Evolutionary conservation across 164 flowering plant species (phyloP).

Genomic region (Buxus sempervirens): DNA sequence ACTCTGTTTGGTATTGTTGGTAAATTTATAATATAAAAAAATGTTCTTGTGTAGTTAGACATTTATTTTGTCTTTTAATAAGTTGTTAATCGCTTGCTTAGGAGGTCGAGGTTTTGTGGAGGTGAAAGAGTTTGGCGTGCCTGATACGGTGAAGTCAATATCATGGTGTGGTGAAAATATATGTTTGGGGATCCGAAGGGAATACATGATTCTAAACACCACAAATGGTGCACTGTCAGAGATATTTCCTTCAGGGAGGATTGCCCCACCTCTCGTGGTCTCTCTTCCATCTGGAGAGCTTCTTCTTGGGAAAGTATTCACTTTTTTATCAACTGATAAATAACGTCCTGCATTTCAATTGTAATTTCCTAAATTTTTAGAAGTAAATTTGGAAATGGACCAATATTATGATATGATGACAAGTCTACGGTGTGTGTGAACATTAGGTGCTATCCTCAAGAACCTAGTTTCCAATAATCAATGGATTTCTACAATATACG

Average conservation of each 20-base stretch:
- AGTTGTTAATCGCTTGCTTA: conserved; percentile 18
- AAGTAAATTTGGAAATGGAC: background rate
- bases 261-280: conserved; percentile 83
- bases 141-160: conserved; percentile 89
- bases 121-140: conserved; percentile 93
- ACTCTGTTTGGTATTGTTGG: background rate
- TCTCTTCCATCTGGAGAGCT: conserved; percentile 91
- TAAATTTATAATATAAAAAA: too few relatives aligned
- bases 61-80: too few relatives aligned
- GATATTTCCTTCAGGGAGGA: conserved; percentile 91
- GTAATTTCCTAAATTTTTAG: background rate
- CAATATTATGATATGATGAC: background rate
- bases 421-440: background rate
- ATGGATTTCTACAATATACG: too few relatives aligned
- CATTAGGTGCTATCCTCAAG: too few relatives aligned
- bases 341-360: background rate
- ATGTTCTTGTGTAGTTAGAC: too few relatives aligned
- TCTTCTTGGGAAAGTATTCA: conserved; percentile 84
- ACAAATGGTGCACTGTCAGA: conserved; percentile 73
- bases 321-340: background rate
- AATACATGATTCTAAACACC: conserved; percentile 71
- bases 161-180: conserved; percentile 98
- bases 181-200: conserved; percentile 81
- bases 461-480: too few relatives aligned
- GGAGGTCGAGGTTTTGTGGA: conserved; percentile 98